Evolutionary conservation across 2,329 filamentous ascomycete genomes (phyloP).

Genomic region (Colletotrichum camelliae): DNA sequence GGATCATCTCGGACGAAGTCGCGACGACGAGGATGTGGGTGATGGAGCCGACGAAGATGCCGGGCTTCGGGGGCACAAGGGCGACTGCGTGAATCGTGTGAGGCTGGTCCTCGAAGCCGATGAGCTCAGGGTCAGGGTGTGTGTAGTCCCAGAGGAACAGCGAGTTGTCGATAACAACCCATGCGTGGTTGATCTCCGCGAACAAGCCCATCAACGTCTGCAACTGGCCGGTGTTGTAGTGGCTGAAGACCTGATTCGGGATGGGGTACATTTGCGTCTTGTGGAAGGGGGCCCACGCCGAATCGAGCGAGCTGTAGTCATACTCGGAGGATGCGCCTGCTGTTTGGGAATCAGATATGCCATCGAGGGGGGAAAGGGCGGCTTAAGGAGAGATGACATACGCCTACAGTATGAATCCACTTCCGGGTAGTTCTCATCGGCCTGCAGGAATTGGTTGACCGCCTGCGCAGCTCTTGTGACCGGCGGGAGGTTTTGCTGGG

Average conservation of each 20-base stretch:
- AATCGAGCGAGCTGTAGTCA: slow-evolving; percentile 71
- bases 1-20: slow-evolving; percentile 81
- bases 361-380: not conserved
- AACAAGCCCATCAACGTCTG: slow-evolving; percentile 96
- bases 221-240: slow-evolving; percentile 87
- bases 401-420: slow-evolving; percentile 88
- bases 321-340: slow-evolving; percentile 93
- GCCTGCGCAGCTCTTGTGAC: slow-evolving; percentile 82
- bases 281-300: slow-evolving; percentile 88
- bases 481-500: slow-evolving; percentile 61
- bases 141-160: slow-evolving; percentile 99
- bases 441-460: slow-evolving; percentile 78
- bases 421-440: slow-evolving; percentile 84
- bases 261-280: slow-evolving; percentile 87
- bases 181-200: slow-evolving; percentile 92
- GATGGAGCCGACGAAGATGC: slow-evolving; percentile 87
- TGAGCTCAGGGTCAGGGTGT: slow-evolving; percentile 85
- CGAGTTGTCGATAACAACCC: slow-evolving; percentile 94
- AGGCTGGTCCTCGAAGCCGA: slow-evolving; percentile 89
- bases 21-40: slow-evolving; percentile 89
- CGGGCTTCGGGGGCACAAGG: slow-evolving; percentile 81
- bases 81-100: slow-evolving; percentile 92
- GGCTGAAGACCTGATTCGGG: slow-evolving; percentile 89
- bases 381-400: slow-evolving; percentile 51
- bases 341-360: slow-evolving; percentile 43